These are phyloP conservation scores for Staphylotrichum longicolle DNA, from an alignment of 495 filamentous ascomycete genomes.

Conservation along the genomic window DNA sequence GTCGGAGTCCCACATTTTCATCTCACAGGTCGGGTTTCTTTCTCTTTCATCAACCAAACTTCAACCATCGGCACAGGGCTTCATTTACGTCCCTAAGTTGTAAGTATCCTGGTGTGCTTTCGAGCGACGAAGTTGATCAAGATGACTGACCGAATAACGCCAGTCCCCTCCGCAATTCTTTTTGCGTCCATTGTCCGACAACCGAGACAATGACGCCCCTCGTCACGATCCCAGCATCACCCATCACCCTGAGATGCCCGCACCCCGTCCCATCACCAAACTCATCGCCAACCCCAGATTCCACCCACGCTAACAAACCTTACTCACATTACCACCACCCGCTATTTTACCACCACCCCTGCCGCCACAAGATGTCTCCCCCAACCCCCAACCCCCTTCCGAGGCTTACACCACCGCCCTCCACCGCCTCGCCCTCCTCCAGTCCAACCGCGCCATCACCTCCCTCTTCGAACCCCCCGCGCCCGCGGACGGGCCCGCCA, in stretches of 20 bases:
- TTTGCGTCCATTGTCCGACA: too few species aligned
- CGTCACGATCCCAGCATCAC: background rate
- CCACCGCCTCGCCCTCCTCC: slow-evolving; percentile 62
- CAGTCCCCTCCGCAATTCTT: too few species aligned
- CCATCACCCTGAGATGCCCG: background rate
- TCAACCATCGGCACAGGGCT: too few species aligned
- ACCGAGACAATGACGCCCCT: too few species aligned
- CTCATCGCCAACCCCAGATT: background rate
- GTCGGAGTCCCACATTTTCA: too few species aligned
- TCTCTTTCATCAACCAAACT: background rate
- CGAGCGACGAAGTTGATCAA: too few species aligned
- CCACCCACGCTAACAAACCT: background rate
- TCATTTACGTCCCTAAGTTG: too few species aligned
- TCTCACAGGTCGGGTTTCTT: background rate
- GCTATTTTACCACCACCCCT: slow-evolving; percentile 4
- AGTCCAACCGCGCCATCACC: slow-evolving; percentile 67
- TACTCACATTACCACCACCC: slow-evolving; percentile 2
- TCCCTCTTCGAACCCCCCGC: slow-evolving; percentile 41
- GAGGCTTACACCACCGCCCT: slow-evolving; percentile 41
- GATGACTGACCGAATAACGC: too few species aligned
- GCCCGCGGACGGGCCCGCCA: background rate
- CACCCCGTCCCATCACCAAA: background rate
- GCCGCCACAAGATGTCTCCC: slow-evolving; percentile 20
- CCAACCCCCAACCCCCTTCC: background rate
- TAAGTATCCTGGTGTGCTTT: too few species aligned